These are phyloP conservation scores for Hypoxylon sp. DNA, from an alignment of 2,329 filamentous ascomycete species.

Conservation along the genomic window DNA sequence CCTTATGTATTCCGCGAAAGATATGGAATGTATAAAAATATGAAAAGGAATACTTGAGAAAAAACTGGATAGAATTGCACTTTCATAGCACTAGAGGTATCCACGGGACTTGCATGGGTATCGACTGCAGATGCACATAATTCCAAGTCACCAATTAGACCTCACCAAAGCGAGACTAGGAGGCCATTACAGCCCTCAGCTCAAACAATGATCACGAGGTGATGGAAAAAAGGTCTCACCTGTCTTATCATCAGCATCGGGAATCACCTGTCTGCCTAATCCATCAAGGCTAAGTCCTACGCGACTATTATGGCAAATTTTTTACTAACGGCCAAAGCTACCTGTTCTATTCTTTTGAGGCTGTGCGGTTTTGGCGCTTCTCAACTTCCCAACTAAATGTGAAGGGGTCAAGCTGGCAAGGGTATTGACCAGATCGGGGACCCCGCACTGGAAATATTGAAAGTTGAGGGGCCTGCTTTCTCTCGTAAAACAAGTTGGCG, in stretches of 20 bases:
- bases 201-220: constrained; percentile 42
- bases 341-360: constrained; percentile 3
- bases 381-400: constrained; percentile 6
- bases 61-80: constrained; percentile 19
- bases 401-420: background rate
- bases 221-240: constrained; percentile 39
- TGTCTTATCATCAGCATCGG: constrained; percentile 29
- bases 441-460: constrained; percentile 37
- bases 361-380: constrained; percentile 15
- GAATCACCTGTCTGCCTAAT: constrained; percentile 35
- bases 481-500: constrained; percentile 17
- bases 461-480: constrained; percentile 21
- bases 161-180: constrained; percentile 25
- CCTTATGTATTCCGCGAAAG: constrained; percentile 4
- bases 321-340: constrained; percentile 1
- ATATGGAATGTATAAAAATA: constrained; percentile 16
- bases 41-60: constrained; percentile 25
- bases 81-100: constrained; percentile 21
- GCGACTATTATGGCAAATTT: background rate
- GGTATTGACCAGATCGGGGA: constrained; percentile 30
- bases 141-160: constrained; percentile 33
- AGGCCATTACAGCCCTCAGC: constrained; percentile 35
- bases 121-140: constrained; percentile 33
- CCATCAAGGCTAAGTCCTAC: constrained; percentile 17
- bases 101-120: constrained; percentile 33